phyloP scores from a whole-genome alignment of 371 early-diverging fungal species.

The Syncephalastrum sp. region DNA sequence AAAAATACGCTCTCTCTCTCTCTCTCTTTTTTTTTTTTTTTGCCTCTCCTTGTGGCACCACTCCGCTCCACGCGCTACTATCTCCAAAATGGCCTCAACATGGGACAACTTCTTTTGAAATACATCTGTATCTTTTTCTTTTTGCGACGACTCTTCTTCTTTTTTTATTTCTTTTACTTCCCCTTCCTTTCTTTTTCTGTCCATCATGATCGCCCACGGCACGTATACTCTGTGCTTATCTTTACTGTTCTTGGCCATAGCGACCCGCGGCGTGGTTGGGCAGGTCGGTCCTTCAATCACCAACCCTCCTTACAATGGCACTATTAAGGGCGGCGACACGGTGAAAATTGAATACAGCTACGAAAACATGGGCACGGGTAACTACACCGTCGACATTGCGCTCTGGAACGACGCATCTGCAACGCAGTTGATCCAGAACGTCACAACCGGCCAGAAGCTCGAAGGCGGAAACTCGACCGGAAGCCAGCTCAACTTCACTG shows the following conservation, averaged over 20 bases:
- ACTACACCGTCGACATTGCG: constrained; percentile 30
- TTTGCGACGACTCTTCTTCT: not conserved
- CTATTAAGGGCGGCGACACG: constrained; percentile 26
- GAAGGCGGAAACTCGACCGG: constrained; percentile 33
- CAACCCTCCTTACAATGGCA: constrained; percentile 25
- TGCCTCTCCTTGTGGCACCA: too few species aligned
- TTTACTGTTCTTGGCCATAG: not conserved
- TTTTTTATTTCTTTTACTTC: not conserved
- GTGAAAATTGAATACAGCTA: constrained; percentile 30
- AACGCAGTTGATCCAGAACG: constrained; percentile 14
- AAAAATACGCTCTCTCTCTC: too few species aligned
- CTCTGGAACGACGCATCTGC: constrained; percentile 30
- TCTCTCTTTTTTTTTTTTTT: too few species aligned
- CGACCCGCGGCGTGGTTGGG: constrained; percentile 12
- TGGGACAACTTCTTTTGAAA: too few species aligned
- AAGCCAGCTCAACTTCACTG: constrained; percentile 15
- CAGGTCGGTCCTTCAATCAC: constrained; percentile 37
- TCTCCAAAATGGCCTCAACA: too few species aligned
- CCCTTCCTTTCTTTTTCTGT: constrained; percentile 2
- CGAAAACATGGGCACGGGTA: constrained; percentile 40
- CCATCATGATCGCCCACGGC: constrained; percentile 1
- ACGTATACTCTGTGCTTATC: constrained; percentile 4
- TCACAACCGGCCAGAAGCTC: constrained; percentile 23
- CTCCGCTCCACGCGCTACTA: too few species aligned
- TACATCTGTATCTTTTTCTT: too few species aligned